Conservation (phyloP, 352 stramenopile genomes). For the Pythium guiyangense region DNA sequence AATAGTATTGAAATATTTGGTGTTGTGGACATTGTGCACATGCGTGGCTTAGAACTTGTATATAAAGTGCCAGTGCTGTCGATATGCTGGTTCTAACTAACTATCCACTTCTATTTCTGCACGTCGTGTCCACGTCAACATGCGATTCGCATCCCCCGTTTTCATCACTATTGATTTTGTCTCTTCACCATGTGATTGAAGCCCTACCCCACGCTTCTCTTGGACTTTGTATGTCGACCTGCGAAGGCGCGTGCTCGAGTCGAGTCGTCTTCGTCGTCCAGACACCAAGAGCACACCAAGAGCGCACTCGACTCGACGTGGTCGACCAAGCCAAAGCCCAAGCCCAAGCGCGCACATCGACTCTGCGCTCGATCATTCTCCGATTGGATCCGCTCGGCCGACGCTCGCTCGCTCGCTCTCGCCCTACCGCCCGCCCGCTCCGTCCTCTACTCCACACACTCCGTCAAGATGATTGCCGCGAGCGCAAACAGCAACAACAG, state of each 20-base stretch:
- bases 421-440: not conserved
- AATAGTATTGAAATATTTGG: no score
- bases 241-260: no score
- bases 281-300: no score
- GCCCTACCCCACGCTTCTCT: not conserved
- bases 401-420: slow-evolving; percentile 4
- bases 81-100: no score
- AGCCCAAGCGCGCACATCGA: no score
- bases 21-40: no score
- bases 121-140: slow-evolving; percentile 12
- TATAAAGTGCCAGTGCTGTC: no score
- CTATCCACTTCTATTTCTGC: not conserved
- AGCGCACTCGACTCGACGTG: not conserved
- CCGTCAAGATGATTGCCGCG: slow-evolving; percentile 9
- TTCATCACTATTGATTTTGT: slow-evolving; percentile 4
- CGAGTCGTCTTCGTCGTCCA: no score
- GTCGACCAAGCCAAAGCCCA: no score
- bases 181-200: not conserved
- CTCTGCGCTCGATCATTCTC: slow-evolving; percentile 26
- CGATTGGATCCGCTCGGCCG: slow-evolving; percentile 24
- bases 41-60: no score
- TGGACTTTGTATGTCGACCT: not conserved
- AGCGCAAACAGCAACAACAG: slow-evolving; percentile 11
- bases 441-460: not conserved
- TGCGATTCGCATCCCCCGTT: not conserved